phyloP scores from a whole-genome alignment of 768 basidiomycete genomes.

The Mycena capillaripes region DNA sequence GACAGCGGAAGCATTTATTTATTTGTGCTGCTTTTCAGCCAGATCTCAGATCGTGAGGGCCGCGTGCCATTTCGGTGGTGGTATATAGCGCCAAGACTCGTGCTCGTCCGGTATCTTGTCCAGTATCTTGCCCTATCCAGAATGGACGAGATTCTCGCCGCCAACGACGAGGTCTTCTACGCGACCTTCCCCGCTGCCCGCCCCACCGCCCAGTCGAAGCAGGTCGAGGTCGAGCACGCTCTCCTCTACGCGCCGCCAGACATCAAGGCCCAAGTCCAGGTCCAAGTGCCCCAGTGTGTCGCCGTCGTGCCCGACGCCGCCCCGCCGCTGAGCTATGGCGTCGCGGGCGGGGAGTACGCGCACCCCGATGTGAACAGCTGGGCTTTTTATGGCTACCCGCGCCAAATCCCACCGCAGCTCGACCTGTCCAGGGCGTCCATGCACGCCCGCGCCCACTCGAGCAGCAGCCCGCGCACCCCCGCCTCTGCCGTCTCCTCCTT shows the following conservation, averaged over 20 bases:
- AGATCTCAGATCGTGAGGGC: too few species aligned
- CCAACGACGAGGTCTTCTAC: slow-evolving; percentile 26
- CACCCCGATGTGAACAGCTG: background rate
- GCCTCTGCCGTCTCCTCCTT: background rate
- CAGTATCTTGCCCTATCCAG: too few species aligned
- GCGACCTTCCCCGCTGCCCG: slow-evolving; percentile 26
- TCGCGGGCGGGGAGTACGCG: background rate
- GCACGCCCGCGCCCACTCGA: background rate
- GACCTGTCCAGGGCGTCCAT: too few species aligned
- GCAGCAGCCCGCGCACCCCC: background rate
- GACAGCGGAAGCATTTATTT: too few species aligned
- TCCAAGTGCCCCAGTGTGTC: too few species aligned
- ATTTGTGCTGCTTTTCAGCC: too few species aligned
- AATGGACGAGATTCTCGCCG: slow-evolving; percentile 9
- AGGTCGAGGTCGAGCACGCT: slow-evolving; percentile 10
- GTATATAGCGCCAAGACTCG: too few species aligned
- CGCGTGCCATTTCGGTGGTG: too few species aligned
- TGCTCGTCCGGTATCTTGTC: too few species aligned
- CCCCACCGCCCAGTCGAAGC: background rate
- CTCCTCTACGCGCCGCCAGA: background rate
- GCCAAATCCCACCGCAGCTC: background rate
- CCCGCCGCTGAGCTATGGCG: background rate
- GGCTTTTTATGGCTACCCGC: background rate
- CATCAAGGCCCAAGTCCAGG: background rate
- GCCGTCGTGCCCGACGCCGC: too few species aligned